Evolutionary conservation across 192 early-diverging fungal species (phyloP).

Genomic region (Backusella macrospora): DNA sequence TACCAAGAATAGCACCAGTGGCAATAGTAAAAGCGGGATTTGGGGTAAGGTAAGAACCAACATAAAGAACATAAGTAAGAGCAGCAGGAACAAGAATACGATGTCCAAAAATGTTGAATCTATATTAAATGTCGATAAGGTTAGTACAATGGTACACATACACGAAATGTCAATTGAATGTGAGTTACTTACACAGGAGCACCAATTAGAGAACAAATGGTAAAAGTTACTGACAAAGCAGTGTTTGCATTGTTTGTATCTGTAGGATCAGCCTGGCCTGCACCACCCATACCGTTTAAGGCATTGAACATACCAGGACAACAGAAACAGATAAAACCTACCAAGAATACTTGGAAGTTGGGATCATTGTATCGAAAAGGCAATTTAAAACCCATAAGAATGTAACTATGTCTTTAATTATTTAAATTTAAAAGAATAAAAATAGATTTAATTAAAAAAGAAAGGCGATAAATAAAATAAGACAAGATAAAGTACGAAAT

Average conservation of each 20-base stretch:
- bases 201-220: conserved; percentile 73
- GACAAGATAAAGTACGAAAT: not conserved
- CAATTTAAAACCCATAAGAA: conserved; percentile 29
- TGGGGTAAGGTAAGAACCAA: conserved; percentile 70
- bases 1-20: conserved; percentile 77
- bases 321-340: conserved; percentile 46
- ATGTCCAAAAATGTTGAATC: conserved; percentile 79
- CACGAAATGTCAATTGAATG: not conserved
- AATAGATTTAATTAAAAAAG: not conserved
- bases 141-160: conserved; percentile 25
- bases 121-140: conserved; percentile 64
- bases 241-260: conserved; percentile 79
- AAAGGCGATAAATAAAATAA: not conserved
- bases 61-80: conserved; percentile 73
- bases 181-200: conserved; percentile 55
- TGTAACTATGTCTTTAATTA: not conserved
- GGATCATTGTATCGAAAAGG: conserved; percentile 37
- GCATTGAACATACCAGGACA: conserved; percentile 66
- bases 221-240: conserved; percentile 77
- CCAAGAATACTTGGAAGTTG: conserved; percentile 39
- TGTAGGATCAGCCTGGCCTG: conserved; percentile 63
- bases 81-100: conserved; percentile 70
- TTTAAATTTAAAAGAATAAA: not conserved
- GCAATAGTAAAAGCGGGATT: conserved; percentile 67
- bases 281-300: conserved; percentile 65